A percentile compares a stretch with the other conserved stretches of the same genome.
These are phyloP conservation scores for Emmonsiellopsis sp. DNA, from an alignment of 2,329 filamentous ascomycete genomes.

Conservation along the genomic window DNA sequence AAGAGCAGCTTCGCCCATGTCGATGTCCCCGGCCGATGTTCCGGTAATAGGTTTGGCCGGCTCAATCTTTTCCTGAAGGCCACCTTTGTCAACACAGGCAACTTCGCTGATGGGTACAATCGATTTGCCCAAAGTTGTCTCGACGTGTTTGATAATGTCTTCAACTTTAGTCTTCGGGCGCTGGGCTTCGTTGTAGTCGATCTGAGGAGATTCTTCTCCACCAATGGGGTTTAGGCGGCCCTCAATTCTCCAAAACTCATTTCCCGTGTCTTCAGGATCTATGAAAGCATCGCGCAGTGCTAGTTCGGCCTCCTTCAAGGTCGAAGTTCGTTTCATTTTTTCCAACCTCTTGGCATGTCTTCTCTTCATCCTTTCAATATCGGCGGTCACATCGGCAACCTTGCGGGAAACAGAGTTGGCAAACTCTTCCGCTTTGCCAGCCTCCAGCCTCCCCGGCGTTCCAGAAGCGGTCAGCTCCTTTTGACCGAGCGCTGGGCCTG, in stretches of 20 bases:
- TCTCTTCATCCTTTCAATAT: conserved; percentile 76
- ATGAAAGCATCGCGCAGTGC: conserved; percentile 60
- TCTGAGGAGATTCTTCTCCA: conserved; percentile 27
- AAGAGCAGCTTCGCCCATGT: conserved; percentile 22
- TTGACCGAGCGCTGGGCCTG: conserved; percentile 18
- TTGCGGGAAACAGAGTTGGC: conserved; percentile 66
- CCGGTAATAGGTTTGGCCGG: conserved; percentile 10
- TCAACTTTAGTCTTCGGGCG: conserved; percentile 46
- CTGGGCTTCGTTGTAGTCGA: conserved; percentile 29
- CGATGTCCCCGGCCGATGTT: background rate
- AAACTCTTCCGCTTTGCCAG: conserved; percentile 75
- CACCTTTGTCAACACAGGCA: conserved; percentile 67
- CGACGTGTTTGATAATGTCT: conserved; percentile 66
- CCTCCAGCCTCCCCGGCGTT: conserved; percentile 55
- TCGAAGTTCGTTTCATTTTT: conserved; percentile 61
- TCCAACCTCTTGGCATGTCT: conserved; percentile 68
- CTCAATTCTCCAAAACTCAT: conserved; percentile 58
- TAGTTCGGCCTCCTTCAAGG: conserved; percentile 65
- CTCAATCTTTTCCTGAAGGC: conserved; percentile 51
- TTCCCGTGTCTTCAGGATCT: conserved; percentile 43
- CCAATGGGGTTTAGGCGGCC: conserved; percentile 31
- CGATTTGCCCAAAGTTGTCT: conserved; percentile 59
- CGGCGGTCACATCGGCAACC: conserved; percentile 62
- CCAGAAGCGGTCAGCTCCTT: conserved; percentile 23
- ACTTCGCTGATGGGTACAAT: conserved; percentile 57